Evolutionary conservation across 192 early-diverging fungal species (phyloP).

Genomic region (Umbelopsis isabellina): DNA sequence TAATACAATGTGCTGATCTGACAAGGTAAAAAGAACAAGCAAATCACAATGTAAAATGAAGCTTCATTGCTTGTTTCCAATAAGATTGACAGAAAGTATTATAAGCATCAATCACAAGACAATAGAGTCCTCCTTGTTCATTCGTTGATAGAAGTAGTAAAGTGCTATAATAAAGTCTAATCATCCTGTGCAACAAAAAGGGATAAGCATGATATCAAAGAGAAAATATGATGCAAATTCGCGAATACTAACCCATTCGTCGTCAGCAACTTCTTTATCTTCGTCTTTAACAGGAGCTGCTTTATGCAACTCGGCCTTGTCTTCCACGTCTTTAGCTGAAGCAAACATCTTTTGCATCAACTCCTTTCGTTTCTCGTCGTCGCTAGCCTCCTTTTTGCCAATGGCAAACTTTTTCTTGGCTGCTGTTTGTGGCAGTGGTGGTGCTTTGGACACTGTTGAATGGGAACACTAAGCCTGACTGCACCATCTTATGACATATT

Average conservation of each 20-base stretch:
- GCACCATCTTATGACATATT: too few species aligned
- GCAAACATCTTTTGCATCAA: constrained; percentile 43
- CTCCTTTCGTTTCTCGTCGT: constrained; percentile 36
- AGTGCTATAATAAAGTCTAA: not conserved
- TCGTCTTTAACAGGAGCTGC: constrained; percentile 6
- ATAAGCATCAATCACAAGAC: not conserved
- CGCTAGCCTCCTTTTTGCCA: constrained; percentile 31
- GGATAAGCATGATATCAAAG: not conserved
- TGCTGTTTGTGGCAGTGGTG: constrained; percentile 24
- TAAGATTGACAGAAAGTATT: not conserved
- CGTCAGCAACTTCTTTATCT: constrained; percentile 38
- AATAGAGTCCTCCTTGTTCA: too few species aligned
- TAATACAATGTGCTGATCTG: too few species aligned
- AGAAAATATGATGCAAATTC: too few species aligned
- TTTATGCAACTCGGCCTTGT: constrained; percentile 15
- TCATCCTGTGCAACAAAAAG: not conserved
- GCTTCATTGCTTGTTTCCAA: too few species aligned
- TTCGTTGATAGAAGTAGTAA: not conserved
- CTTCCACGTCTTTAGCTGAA: constrained; percentile 34
- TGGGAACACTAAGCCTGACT: not conserved
- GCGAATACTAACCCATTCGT: constrained; percentile 35
- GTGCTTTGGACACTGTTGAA: constrained; percentile 30
- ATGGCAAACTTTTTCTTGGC: constrained; percentile 41
- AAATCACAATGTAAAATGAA: too few species aligned
- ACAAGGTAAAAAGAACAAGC: too few species aligned